phyloP scores from a whole-genome alignment of 164 flowering plant genomes.

The Stephania japonica region DNA sequence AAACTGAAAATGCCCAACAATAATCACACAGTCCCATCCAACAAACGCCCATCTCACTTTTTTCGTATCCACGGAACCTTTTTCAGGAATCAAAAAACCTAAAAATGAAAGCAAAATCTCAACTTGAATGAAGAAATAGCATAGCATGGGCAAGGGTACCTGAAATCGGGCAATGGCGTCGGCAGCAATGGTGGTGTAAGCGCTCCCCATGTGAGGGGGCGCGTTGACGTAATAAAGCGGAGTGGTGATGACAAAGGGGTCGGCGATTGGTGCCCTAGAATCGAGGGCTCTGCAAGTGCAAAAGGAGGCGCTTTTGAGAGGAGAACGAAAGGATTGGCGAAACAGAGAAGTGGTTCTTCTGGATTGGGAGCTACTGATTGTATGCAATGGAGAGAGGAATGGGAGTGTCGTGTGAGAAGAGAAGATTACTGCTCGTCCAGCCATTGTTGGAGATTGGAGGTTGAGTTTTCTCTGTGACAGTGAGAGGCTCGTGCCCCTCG shows the following conservation, averaged over 20 bases:
- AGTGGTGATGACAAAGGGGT: constrained; percentile 75
- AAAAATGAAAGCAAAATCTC: too few species aligned
- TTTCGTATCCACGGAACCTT: too few species aligned
- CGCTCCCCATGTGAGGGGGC: constrained; percentile 99
- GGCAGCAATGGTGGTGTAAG: constrained; percentile 96
- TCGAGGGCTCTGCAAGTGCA: constrained; percentile 14
- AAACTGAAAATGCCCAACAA: too few species aligned
- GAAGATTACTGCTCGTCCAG: constrained; percentile 34
- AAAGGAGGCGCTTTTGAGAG: constrained; percentile 10
- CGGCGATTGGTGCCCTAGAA: neutral
- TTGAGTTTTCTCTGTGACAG: too few species aligned
- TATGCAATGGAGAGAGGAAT: constrained; percentile 31
- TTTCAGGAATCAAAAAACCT: too few species aligned
- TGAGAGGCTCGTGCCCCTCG: too few species aligned
- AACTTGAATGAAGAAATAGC: neutral
- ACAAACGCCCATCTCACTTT: too few species aligned
- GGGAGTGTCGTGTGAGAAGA: constrained; percentile 38
- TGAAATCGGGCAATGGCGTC: constrained; percentile 95
- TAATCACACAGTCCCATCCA: too few species aligned
- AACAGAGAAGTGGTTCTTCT: constrained; percentile 2
- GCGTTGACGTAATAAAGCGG: constrained; percentile 98
- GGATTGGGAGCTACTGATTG: constrained; percentile 20
- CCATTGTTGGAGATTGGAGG: constrained; percentile 24
- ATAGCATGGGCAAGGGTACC: constrained; percentile 29
- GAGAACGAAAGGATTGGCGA: constrained; percentile 25